Evolutionary conservation across 495 filamentous ascomycete species (phyloP).

Genomic region (Xylaria intraflava): DNA sequence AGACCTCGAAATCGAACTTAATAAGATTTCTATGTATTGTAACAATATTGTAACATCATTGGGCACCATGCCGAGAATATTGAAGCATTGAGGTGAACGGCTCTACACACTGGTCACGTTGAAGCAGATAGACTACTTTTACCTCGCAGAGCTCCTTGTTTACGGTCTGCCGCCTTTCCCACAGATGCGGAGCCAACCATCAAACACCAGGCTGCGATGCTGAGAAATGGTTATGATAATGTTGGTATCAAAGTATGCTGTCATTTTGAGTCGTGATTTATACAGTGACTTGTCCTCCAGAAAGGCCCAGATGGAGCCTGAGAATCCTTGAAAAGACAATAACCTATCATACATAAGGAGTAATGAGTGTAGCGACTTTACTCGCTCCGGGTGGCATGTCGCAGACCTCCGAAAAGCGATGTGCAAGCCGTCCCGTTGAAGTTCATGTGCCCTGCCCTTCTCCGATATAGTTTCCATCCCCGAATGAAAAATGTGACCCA

Average conservation of each 20-base stretch:
- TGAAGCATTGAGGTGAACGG: neutral
- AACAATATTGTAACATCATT: no score
- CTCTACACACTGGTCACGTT: neutral
- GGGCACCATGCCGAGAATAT: no score
- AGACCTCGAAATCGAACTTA: no score
- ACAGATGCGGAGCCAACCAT: no score
- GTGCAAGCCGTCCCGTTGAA: constrained; percentile 6
- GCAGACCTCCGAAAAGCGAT: neutral
- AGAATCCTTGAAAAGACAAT: constrained; percentile 5
- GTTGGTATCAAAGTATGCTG: neutral
- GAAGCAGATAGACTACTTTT: neutral
- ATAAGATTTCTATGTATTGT: no score
- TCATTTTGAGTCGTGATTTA: constrained; percentile 10
- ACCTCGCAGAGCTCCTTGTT: no score
- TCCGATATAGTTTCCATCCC: constrained; percentile 13
- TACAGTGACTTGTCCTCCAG: constrained; percentile 3
- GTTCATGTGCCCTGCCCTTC: constrained; percentile 1
- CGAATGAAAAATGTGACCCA: constrained; percentile 15
- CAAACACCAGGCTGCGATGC: no score
- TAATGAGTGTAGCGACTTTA: constrained; percentile 18
- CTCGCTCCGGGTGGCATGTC: constrained; percentile 3
- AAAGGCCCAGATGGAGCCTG: constrained; percentile 1
- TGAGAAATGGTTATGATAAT: neutral
- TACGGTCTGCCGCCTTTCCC: no score
- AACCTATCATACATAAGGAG: constrained; percentile 24